Base-by-base conservation (phyloP, 2,329 filamentous ascomycete genomes). In the Capronia coronata region DNA sequence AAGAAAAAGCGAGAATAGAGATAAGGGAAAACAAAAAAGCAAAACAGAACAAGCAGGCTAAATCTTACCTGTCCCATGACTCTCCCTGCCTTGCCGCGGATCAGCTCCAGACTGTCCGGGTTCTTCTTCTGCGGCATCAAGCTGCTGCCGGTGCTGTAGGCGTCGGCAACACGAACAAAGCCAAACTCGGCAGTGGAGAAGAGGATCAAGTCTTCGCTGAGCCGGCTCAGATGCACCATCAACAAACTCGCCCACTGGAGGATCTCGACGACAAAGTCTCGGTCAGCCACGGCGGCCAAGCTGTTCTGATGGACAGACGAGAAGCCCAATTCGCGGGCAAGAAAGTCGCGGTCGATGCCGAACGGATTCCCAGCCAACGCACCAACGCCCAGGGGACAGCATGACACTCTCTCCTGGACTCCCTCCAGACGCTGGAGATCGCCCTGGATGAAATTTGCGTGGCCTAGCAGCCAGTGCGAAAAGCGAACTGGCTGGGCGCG, bases 71-170 rank as follows among this genome's bases (percentile, higher is more conserved):
- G 34, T 37, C 34, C 34, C 5, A 37, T 18, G 11, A 82, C 78
- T 51, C 84, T 76, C 1, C 86, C 87, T 23, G 77, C 75, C 72
- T 90, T 90, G 45, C 86, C 86, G n/a, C 86, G 78, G 52, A 90
- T 76, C 29, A 91, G 73, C 62, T 86, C 80, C 16, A 91, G 73
- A 34, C 78, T 82, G 68, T 91, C 86, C 1, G 77, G 76, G 69
- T 90, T 90, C 75, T 89, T 88, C 78, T 91, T 91, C 47, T 93
- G 82, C 2, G 86, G 85, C 85, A 90, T 89, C 48, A 89, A 71
- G 2, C 78, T 83, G 58, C 80, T 85, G 3, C 86, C 86, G 0
- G 87, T 91, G 0, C 78, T 82, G 67, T 91, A 93, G 0, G 85
- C 84, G 64, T 94, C 87, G 6, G 86, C 84, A 13, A 93, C 69